Evolutionary conservation across 768 basidiomycete genomes (phyloP).

Genomic region (Hypholoma fasciculare): DNA sequence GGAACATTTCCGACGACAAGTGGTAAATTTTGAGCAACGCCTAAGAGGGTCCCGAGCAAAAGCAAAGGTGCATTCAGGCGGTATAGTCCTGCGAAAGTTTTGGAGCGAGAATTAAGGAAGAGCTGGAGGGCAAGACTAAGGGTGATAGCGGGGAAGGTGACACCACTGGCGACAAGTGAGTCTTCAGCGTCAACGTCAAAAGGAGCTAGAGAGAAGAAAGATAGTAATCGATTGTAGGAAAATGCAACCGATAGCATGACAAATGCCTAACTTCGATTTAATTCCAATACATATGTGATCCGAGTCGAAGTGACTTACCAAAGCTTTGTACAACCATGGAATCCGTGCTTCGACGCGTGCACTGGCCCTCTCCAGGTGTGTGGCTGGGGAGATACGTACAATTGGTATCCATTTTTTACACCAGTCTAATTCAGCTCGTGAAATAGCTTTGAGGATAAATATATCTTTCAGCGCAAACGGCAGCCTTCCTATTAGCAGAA

Average conservation of each 20-base stretch:
- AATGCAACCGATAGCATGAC: too few species aligned
- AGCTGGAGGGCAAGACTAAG: slow-evolving; percentile 14
- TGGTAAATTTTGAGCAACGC: not conserved
- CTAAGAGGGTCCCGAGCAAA: not conserved
- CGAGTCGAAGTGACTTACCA: not conserved
- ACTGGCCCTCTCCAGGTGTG: slow-evolving; percentile 34
- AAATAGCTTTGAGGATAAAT: slow-evolving; percentile 27
- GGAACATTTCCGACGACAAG: not conserved
- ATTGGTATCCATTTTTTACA: slow-evolving; percentile 11
- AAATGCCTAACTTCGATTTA: not conserved
- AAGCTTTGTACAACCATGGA: not conserved
- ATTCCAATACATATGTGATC: not conserved
- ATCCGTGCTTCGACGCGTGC: slow-evolving; percentile 6
- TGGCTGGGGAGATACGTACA: slow-evolving; percentile 16
- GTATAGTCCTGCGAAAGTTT: slow-evolving; percentile 14
- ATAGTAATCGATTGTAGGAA: too few species aligned
- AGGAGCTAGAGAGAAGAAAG: too few species aligned
- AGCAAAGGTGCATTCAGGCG: not conserved
- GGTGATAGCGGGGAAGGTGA: not conserved
- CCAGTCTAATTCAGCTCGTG: slow-evolving; percentile 22
- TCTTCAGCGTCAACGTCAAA: too few species aligned
- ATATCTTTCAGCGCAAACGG: slow-evolving; percentile 1
- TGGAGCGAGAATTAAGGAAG: slow-evolving; percentile 8
- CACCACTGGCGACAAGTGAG: too few species aligned
- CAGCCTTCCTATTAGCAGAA: not conserved